These are phyloP conservation scores for Leishmania tarentolae DNA, from an alignment of 208 protist species.

Conservation along the genomic window DNA sequence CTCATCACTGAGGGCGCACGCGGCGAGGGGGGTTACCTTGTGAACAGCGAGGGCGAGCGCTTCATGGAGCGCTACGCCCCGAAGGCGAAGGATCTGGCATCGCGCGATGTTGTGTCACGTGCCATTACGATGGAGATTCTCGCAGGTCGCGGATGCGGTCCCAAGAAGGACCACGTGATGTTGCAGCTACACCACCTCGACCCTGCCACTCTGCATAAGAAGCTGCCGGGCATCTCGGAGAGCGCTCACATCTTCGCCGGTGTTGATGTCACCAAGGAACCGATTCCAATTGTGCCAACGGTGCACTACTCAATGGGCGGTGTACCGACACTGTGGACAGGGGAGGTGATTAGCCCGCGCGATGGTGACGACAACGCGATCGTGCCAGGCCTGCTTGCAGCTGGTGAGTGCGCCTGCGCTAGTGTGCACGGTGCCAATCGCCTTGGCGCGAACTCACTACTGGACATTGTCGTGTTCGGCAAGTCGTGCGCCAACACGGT, in stretches of 20 bases:
- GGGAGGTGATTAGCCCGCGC: constrained; percentile 89
- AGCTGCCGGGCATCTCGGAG: constrained; percentile 99
- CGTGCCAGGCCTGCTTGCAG: constrained; percentile 97
- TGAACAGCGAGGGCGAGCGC: constrained; percentile 98
- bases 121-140: constrained; percentile 98
- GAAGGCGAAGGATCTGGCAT: constrained; percentile 98
- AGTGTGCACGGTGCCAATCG: constrained; percentile 99
- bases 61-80: constrained; percentile 99
- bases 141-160: constrained; percentile 91
- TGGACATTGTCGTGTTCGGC: constrained; percentile 99
- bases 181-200: constrained; percentile 98
- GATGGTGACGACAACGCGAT: constrained; percentile 93
- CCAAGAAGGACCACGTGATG: constrained; percentile 97
- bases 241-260: constrained; percentile 99
- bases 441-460: constrained; percentile 98
- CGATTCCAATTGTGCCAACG: constrained; percentile 99
- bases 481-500: constrained; percentile 96
- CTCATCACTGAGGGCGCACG: constrained; percentile 99
- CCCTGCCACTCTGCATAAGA: constrained; percentile 94
- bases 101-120: constrained; percentile 98
- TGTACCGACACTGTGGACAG: constrained; percentile 91
- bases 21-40: constrained; percentile 97
- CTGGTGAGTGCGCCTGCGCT: constrained; percentile 97
- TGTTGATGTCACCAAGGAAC: constrained; percentile 99
- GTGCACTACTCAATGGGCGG: constrained; percentile 99